Evolutionary conservation across 176 grass and related monocot genomes (phyloP).

Genomic region (Panicum miliaceum): DNA sequence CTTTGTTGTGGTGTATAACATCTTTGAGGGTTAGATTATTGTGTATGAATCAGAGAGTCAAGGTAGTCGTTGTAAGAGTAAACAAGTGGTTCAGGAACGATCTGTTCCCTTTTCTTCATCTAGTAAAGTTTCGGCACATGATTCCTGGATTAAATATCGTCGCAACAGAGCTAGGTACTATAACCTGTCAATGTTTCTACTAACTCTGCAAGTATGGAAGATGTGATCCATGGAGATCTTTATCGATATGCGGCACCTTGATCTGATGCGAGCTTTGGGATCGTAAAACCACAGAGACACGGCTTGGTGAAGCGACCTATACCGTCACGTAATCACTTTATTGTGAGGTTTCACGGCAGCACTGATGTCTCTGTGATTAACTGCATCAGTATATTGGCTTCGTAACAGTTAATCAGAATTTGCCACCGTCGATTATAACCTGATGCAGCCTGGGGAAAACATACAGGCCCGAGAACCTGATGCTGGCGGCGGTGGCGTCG

Average conservation of each 20-base stretch:
- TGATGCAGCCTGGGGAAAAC: background rate
- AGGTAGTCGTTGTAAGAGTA: constrained; percentile 27
- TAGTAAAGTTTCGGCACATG: constrained; percentile 1
- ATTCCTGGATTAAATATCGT: background rate
- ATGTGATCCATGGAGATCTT: background rate
- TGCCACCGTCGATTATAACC: background rate
- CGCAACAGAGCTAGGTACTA: background rate
- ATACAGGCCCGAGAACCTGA: too few relatives aligned
- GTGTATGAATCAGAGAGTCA: constrained; percentile 31
- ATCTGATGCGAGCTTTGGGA: too few relatives aligned
- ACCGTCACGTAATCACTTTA: too few relatives aligned
- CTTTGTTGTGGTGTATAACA: constrained; percentile 26
- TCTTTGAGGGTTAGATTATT: constrained; percentile 5
- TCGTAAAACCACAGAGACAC: too few relatives aligned
- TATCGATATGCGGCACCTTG: too few relatives aligned
- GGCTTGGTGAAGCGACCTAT: background rate
- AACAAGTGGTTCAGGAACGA: constrained; percentile 42
- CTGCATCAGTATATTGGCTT: too few relatives aligned
- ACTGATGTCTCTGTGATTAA: too few relatives aligned
- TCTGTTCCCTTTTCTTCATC: constrained; percentile 13
- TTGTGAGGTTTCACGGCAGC: too few relatives aligned
- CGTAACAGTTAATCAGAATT: too few relatives aligned
- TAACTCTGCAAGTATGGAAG: background rate
- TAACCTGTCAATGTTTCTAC: background rate
- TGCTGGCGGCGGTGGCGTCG: background rate